A percentile compares a stretch with the other conserved stretches of the same genome.
phyloP scores from a whole-genome alignment of 2,329 filamentous ascomycete genomes.

The Aureobasidium sp. region DNA sequence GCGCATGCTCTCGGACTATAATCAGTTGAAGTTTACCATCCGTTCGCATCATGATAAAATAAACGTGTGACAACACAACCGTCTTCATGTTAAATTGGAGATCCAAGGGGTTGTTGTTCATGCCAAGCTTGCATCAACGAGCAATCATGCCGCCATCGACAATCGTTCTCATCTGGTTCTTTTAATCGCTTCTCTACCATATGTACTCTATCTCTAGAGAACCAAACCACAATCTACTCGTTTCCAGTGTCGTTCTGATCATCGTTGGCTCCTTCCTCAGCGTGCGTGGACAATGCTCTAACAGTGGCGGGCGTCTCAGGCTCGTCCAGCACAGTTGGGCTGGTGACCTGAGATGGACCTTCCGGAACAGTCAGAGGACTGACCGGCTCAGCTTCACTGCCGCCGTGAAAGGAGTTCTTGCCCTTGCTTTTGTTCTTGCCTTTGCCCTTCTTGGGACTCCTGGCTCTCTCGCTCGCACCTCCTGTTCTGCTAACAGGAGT shows the following conservation, averaged over 20 bases:
- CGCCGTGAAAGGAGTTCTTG: neutral
- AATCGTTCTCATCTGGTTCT: too few relatives aligned
- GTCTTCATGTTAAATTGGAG: too few relatives aligned
- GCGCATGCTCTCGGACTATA: neutral
- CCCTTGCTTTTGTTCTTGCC: constrained; percentile 7
- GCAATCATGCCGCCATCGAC: neutral
- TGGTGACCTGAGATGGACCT: neutral
- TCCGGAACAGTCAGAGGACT: constrained; percentile 1
- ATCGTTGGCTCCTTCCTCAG: neutral
- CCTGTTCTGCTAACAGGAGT: constrained; percentile 1
- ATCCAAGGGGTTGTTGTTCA: neutral
- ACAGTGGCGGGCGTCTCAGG: neutral
- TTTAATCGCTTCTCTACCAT: neutral
- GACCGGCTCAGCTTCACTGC: neutral
- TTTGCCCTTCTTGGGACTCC: constrained; percentile 1
- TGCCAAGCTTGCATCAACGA: neutral
- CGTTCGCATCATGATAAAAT: too few relatives aligned
- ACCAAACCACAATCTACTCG: neutral
- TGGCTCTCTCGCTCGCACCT: neutral
- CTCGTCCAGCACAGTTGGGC: neutral
- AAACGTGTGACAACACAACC: too few relatives aligned
- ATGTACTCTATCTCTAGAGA: neutral
- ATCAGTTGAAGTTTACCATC: neutral
- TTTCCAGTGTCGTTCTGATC: neutral
- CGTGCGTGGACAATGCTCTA: neutral